Conservation (phyloP, 768 basidiomycete species). For the Amanita fuliginea region DNA sequence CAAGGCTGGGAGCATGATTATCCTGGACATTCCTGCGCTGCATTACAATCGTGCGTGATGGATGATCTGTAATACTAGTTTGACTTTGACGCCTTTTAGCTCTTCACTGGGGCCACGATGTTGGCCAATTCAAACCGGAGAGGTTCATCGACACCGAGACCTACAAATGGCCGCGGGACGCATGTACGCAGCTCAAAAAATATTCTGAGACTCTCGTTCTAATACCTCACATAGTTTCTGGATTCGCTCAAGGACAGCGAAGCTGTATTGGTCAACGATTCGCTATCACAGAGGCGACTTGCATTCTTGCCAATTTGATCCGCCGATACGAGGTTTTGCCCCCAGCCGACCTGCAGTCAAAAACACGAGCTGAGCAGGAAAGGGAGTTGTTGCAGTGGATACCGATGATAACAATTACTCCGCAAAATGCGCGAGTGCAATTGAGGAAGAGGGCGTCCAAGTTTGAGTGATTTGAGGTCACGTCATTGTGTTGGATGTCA, state of each 20-base stretch:
- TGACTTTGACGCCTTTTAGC: conserved; percentile 16
- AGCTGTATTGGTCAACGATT: conserved; percentile 42
- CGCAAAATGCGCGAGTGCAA: conserved; percentile 17
- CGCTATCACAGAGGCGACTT: conserved; percentile 28
- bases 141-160: conserved; percentile 38
- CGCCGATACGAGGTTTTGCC: conserved; percentile 29
- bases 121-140: conserved; percentile 32
- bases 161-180: conserved; percentile 42
- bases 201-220: background rate
- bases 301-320: conserved; percentile 31
- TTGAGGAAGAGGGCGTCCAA: conserved; percentile 4
- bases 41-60: conserved; percentile 32
- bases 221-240: conserved; percentile 17
- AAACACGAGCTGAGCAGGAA: conserved; percentile 20
- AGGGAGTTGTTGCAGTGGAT: conserved; percentile 23
- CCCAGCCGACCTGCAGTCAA: conserved; percentile 22
- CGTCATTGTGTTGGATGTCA: too few relatives aligned
- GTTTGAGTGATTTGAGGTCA: too few relatives aligned
- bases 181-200: conserved; percentile 25
- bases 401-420: conserved; percentile 23
- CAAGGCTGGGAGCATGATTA: conserved; percentile 24
- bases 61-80: background rate
- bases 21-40: conserved; percentile 29
- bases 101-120: conserved; percentile 40
- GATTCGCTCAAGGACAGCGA: conserved; percentile 34